A percentile compares a stretch with the other conserved stretches of the same genome.
Conservation (phyloP, 306 rosid genomes). For the Prosopis cineraria region DNA sequence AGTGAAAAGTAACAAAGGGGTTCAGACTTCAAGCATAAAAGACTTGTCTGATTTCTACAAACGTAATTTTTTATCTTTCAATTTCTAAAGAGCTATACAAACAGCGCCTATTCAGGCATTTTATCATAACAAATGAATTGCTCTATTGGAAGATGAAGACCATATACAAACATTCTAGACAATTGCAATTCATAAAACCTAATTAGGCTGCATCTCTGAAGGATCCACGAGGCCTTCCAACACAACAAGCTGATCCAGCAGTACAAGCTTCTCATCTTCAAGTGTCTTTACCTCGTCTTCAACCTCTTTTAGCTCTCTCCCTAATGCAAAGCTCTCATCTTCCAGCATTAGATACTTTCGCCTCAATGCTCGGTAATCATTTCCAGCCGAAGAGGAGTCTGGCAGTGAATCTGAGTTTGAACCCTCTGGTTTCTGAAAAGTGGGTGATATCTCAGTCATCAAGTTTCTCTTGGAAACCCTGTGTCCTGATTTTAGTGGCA, state of each 20-base stretch:
- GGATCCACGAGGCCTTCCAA: conserved; percentile 6
- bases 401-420: not conserved
- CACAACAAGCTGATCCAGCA: not conserved
- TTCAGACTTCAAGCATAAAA: not conserved
- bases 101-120: not conserved
- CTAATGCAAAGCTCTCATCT: conserved; percentile 6
- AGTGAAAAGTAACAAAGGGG: not conserved
- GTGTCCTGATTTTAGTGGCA: not conserved
- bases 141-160: not conserved
- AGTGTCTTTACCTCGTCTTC: not conserved
- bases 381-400: not conserved
- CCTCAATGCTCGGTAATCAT: not conserved
- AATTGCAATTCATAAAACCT: not conserved
- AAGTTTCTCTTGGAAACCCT: not conserved
- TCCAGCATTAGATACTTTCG: not conserved
- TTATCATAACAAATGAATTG: not conserved
- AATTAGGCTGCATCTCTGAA: not conserved
- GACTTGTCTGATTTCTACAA: not conserved
- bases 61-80: not conserved
- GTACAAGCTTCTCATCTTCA: not conserved
- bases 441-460: not conserved
- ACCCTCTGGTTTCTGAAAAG: conserved; percentile 1
- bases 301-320: not conserved
- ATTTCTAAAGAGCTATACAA: not conserved
- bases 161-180: not conserved